Conservation (phyloP, 2,329 filamentous ascomycete genomes). For the Epichloe coenophiala region DNA sequence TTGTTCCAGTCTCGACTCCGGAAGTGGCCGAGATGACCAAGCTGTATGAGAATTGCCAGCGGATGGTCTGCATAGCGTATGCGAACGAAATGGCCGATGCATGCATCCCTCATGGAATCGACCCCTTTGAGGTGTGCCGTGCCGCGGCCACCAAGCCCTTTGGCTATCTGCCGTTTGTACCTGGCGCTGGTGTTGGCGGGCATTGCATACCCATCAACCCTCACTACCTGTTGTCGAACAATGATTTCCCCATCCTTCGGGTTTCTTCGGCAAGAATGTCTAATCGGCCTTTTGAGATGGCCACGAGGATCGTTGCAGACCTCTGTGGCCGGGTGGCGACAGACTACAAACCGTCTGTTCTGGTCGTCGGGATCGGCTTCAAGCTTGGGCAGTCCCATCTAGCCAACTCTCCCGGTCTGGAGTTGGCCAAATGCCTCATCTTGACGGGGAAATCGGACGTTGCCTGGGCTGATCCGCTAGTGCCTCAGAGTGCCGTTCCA, state of each 20-base stretch:
- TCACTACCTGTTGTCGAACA: constrained; percentile 36
- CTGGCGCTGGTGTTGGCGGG: constrained; percentile 37
- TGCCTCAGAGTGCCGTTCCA: constrained; percentile 26
- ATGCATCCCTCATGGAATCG: constrained; percentile 29
- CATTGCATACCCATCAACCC: constrained; percentile 45
- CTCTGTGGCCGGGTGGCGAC: constrained; percentile 11
- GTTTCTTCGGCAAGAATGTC: constrained; percentile 30
- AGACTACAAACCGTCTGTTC: constrained; percentile 16
- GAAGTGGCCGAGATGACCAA: constrained; percentile 47
- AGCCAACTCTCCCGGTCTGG: constrained; percentile 33
- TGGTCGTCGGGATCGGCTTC: constrained; percentile 36
- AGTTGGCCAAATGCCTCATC: constrained; percentile 24
- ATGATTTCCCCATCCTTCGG: constrained; percentile 31
- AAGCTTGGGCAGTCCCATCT: constrained; percentile 34
- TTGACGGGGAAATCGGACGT: constrained; percentile 26
- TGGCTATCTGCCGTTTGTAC: constrained; percentile 34
- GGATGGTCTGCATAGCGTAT: constrained; percentile 40
- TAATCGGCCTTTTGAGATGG: constrained; percentile 26
- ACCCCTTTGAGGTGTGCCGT: constrained; percentile 35
- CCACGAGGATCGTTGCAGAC: constrained; percentile 19
- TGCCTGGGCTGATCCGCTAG: constrained; percentile 29
- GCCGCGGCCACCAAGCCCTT: constrained; percentile 39
- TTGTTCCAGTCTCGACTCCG: constrained; percentile 35
- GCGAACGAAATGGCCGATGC: constrained; percentile 45
- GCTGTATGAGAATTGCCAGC: constrained; percentile 44